These are phyloP conservation scores for Akanthomyces dipterigenus DNA, from an alignment of 2,329 filamentous ascomycete species.

Conservation along the genomic window DNA sequence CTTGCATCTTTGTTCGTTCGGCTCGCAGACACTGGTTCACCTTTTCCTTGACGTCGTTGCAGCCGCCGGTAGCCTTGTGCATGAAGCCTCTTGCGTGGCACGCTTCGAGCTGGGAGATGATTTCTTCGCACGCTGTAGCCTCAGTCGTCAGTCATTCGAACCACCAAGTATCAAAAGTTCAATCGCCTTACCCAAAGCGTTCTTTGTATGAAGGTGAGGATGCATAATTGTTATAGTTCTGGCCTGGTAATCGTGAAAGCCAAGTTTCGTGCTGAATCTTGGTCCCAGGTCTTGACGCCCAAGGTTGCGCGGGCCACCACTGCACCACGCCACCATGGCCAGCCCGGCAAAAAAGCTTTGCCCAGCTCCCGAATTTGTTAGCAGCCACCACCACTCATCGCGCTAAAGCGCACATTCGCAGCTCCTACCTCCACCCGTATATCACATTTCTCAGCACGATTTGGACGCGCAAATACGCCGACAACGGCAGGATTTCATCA, in stretches of 20 bases:
- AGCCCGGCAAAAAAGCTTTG: slow-evolving; percentile 22
- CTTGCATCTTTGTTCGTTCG: slow-evolving; percentile 72
- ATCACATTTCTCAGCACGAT: neutral
- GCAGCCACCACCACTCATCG: neutral
- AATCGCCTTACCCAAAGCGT: slow-evolving; percentile 65
- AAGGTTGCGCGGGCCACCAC: neutral
- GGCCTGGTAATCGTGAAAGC: neutral
- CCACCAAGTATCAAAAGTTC: neutral
- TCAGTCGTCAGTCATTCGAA: slow-evolving; percentile 16
- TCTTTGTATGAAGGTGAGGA: slow-evolving; percentile 91
- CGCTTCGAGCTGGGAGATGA: slow-evolving; percentile 90
- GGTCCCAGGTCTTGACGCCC: neutral
- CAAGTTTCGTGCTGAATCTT: neutral
- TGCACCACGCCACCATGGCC: neutral
- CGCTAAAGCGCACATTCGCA: neutral
- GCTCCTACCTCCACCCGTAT: neutral
- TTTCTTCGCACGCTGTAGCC: slow-evolving; percentile 75
- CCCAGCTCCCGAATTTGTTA: slow-evolving; percentile 19
- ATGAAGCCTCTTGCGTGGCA: slow-evolving; percentile 91
- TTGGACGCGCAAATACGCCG: neutral
- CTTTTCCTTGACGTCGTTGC: slow-evolving; percentile 76
- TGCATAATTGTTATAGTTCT: slow-evolving; percentile 59
- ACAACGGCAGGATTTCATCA: slow-evolving; percentile 19
- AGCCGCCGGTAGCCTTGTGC: slow-evolving; percentile 84
- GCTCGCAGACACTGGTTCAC: slow-evolving; percentile 80